Conservation (phyloP, 2,329 filamentous ascomycete genomes). For the Exserohilum rostratum region DNA sequence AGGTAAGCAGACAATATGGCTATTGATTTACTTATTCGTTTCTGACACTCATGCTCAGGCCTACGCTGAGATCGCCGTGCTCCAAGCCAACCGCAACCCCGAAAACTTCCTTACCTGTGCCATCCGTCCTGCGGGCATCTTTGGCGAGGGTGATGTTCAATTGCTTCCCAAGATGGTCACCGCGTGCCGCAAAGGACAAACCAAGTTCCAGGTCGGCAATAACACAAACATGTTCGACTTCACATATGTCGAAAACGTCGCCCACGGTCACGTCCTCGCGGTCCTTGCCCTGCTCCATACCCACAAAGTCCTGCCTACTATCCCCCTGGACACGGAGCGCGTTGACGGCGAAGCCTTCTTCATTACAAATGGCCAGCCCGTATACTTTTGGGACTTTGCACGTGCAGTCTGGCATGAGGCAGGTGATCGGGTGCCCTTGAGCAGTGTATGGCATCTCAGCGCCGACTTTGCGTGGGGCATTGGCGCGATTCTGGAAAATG, state of each 20-base stretch:
- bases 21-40: neutral
- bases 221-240: conserved; percentile 63
- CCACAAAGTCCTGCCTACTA: conserved; percentile 42
- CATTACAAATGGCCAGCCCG: conserved; percentile 58
- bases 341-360: conserved; percentile 60
- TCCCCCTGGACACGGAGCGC: conserved; percentile 52
- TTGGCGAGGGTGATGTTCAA: conserved; percentile 58
- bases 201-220: conserved; percentile 57
- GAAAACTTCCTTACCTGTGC: conserved; percentile 57
- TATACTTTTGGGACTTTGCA: conserved; percentile 60
- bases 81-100: conserved; percentile 55
- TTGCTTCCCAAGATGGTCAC: conserved; percentile 53
- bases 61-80: conserved; percentile 55
- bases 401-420: conserved; percentile 55
- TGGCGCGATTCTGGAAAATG: conserved; percentile 52
- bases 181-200: conserved; percentile 56
- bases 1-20: conserved; percentile 35
- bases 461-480: conserved; percentile 51
- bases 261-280: conserved; percentile 59
- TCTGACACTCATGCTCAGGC: conserved; percentile 36
- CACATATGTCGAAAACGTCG: conserved; percentile 60
- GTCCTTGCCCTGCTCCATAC: conserved; percentile 57
- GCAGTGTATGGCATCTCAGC: conserved; percentile 52
- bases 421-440: conserved; percentile 47
- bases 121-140: conserved; percentile 59